phyloP scores from a whole-genome alignment of 148 eudicot species.

The Fagopyrum tataricum region DNA sequence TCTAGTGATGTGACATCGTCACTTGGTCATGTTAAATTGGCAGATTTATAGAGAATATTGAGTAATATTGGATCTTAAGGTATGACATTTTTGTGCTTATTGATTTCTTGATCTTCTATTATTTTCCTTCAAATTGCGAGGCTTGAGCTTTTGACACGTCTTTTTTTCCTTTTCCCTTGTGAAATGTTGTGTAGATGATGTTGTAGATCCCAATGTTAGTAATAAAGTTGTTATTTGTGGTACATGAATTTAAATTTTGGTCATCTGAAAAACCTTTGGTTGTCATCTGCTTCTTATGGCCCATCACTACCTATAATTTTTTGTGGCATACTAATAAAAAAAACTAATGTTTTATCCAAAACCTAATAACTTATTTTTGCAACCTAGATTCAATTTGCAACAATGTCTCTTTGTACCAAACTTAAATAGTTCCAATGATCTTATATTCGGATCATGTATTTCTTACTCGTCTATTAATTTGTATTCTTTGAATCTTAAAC shows the following conservation, averaged over 20 bases:
- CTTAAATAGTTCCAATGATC: no score
- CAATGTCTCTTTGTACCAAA: no score
- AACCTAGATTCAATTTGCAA: no score
- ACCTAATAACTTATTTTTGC: not conserved
- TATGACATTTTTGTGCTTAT: constrained; percentile 17
- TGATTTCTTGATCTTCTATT: not conserved
- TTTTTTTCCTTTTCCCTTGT: constrained; percentile 12
- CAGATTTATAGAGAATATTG: constrained; percentile 85
- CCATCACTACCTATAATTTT: not conserved
- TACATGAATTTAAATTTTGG: not conserved
- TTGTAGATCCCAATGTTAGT: constrained; percentile 90
- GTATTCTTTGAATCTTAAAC: no score
- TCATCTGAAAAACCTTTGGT: not conserved
- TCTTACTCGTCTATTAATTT: no score
- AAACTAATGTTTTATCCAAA: not conserved
- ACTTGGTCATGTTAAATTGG: constrained; percentile 80
- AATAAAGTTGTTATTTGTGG: not conserved
- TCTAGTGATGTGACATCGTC: constrained; percentile 85
- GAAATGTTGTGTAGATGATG: constrained; percentile 38
- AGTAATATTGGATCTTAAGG: constrained; percentile 82
- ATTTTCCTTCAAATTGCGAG: not conserved
- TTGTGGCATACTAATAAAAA: not conserved
- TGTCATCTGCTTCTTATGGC: not conserved
- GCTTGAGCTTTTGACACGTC: not conserved
- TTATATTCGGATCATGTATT: no score